Base-by-base conservation (phyloP, 108 stramenopile genomes). In the Pseudonitzschia multistriata region DNA sequence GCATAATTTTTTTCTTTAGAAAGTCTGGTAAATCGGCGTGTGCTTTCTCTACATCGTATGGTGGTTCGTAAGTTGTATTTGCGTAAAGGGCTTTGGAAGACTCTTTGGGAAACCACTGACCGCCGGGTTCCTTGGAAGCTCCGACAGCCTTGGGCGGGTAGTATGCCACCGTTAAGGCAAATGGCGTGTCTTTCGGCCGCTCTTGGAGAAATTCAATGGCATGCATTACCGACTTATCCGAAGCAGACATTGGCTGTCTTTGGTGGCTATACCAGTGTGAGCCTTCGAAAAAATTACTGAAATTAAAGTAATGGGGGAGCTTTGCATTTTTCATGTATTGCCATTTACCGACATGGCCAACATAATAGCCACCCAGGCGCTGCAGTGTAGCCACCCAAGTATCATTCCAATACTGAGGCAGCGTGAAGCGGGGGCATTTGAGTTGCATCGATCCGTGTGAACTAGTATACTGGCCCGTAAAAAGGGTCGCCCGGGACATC, bases 71-170 rank as follows among this genome's bases (percentile, higher is more conserved):
- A 82, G 84, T 49, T 81, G 11, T 39, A 10, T 39, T 10, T 34
- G 62, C 81, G 81, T 55, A 81, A 79, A 49, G 63, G 35, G 2
- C 36, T 49, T 34, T 76, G 78, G 25, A 75, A 81, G 72, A 84
- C 83, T 28, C 33, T 71, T 68, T 54, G 48, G 67, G n/a, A 48
- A 37, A 39, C 37, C 37, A 39, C 10, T 39, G 37, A 7, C 7
- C 37, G 15, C 68, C 68, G 3, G 68, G 75, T 29, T 19, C 48
- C 3, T 15, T 27, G 28, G 52, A 31, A 42, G 28, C 7, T 3
- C 68, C 75, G 3, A 85, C 75, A 25, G 89, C 76, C 62, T 90
- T 83, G 17, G 90, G 82, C 3, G 90, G 81, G 81, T 86, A 88
- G 49, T 86, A 91, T 21, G 83, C 81, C 27, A 88, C 85, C 33